Evolutionary conservation across 352 stramenopile species (phyloP), one percentile per base, ranked within the genome.

Genomic region (Phytopythium litorale): DNA sequence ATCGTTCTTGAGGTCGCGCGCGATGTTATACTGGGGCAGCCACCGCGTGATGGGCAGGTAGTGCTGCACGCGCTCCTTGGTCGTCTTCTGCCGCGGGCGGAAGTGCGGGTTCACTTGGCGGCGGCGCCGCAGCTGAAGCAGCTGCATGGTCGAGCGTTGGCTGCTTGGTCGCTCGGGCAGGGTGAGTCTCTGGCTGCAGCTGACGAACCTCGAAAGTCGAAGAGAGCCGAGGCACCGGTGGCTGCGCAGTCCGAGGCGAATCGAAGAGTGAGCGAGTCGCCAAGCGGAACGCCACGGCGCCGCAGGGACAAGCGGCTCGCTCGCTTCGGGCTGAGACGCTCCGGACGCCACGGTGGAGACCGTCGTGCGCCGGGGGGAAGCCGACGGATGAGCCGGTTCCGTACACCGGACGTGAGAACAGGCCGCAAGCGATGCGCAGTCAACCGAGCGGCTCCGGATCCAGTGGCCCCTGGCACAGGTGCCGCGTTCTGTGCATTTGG

Each of bases 1-100:
- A 54, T 84, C 78, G 56, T 76, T 79, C 63, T 83, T 84, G 64
- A 87, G 70, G 60, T 87, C 70, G 21, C 75, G 70, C 48, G 68
- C 56, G 28, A 78, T 38, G 56, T 74, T 67, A 38, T 66, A 73
- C 45, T 67, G 59, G 12, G 73, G 78, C 64, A 89, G 55, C 80
- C 78, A 89, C 7, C 75, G 67, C 32, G 87, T 67, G 48, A 84
- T 83, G 42, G 76, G 75, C 13, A 40, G 38, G 55, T 40, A 60
- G 38, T 60, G 55, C 40, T 52, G 11, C 23, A 62, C 49, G 49
- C 49, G 49, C 49, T 55, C 49, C 28, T 55, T 55, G 49, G 49
- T 23, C 4, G 49, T 38, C 28, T 5, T 4, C 49, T 55, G 49
- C 49, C 49, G 25, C 49, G 49, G 49, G 15, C 49, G 49, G 49